Base-by-base conservation (phyloP, 176 grass and related monocot species). In the Bothriochloa decipiens region DNA sequence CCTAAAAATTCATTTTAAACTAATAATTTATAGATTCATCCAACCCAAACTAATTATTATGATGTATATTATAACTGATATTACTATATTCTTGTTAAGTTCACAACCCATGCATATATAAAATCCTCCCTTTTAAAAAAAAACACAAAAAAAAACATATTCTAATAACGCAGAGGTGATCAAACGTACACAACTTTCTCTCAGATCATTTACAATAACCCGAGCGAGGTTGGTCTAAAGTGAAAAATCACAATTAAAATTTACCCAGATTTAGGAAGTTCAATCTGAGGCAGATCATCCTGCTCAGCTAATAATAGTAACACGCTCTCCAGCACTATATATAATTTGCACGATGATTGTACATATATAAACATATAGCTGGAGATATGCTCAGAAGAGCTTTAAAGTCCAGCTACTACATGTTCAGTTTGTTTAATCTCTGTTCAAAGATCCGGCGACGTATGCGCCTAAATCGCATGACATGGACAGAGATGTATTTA, bases 401-500 rank as follows among this genome's bases (percentile, higher is more conserved):
- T 73, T 16, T 28, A 6, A 15, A 73, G 41, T 14, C 70, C 70
- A 72, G 39, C 39, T 71, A 4, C 35, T 15, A 72, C 70, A 46
- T 27, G 13, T 18, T 26, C 3, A n/a, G 0, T 11, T 45, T 15
- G 40, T 26, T 72, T 70, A 70, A 26, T 72, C 41, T 10, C 23
- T 45, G 6, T 47, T 73, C 41, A 73, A 73, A 73, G 70, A 73
- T 73, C 41, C 46, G 1, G 3, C 46, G 15, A 75, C 72, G 45
- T 75, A 75, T 33, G 72, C 45, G 26, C 72, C 26, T 52, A 74
- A 20, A 52, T 74, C 72, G 14, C 26, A 9, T 74, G 45, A 52
- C 71, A 74, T 74, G 14, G 29, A 11, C 28, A 74, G 40, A 2
- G 43, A 28, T 72, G 40, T 46, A 49, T 73, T 47, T 49, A 49